These are phyloP conservation scores for Thielaviopsis euricoi DNA, from an alignment of 2,329 filamentous ascomycete species.

Conservation along the genomic window DNA sequence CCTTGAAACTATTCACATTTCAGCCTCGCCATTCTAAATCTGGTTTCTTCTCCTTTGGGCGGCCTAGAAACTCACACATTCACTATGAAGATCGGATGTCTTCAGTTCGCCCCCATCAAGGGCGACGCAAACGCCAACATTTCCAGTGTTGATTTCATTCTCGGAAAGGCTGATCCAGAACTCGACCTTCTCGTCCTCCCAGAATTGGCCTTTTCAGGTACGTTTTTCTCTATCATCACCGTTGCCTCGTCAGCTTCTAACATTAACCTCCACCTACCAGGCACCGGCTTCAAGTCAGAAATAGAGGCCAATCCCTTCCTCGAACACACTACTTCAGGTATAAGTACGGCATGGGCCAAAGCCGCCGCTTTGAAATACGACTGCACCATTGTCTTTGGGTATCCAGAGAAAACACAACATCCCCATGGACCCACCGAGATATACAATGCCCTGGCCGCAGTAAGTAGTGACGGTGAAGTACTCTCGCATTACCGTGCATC, in stretches of 20 bases:
- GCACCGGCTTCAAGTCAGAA: conserved; percentile 53
- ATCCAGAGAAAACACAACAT: conserved; percentile 35
- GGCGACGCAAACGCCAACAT: conserved; percentile 56
- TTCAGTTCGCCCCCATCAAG: conserved; percentile 57
- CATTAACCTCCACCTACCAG: conserved; percentile 21
- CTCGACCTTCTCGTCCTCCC: conserved; percentile 51
- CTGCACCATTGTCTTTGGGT: conserved; percentile 48
- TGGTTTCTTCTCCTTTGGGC: too few relatives aligned
- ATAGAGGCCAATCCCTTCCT: conserved; percentile 45
- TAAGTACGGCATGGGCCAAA: conserved; percentile 48
- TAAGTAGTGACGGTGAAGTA: conserved; percentile 32
- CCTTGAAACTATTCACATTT: too few relatives aligned
- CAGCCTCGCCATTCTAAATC: too few relatives aligned
- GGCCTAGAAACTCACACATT: too few relatives aligned
- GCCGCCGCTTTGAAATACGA: conserved; percentile 40
- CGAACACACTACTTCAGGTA: conserved; percentile 43
- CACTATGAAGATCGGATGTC: conserved; percentile 46
- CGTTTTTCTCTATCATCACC: conserved; percentile 13
- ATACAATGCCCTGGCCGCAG: conserved; percentile 28
- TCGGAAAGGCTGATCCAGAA: conserved; percentile 29
- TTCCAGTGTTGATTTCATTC: conserved; percentile 44
- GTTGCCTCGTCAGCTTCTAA: not conserved
- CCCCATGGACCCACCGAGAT: conserved; percentile 24
- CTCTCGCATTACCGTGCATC: conserved; percentile 35
- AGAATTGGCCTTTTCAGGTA: conserved; percentile 41